Evolutionary conservation across 2,329 filamentous ascomycete species (phyloP), one percentile per base, ranked within the genome.

Genomic region (Allantophomopsis lycopodina): DNA sequence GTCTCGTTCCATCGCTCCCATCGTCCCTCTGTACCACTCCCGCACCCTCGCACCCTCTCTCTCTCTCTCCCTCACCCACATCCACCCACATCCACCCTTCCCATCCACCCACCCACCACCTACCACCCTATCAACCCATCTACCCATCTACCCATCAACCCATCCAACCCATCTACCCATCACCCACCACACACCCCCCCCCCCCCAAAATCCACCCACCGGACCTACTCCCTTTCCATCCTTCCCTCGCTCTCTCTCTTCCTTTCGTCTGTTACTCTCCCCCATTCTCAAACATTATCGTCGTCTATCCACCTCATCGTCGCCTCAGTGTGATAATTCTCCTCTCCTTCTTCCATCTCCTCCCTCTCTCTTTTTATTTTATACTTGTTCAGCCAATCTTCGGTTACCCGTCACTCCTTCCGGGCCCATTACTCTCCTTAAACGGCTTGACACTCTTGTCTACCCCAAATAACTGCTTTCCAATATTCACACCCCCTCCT

Each of bases 321-420:
- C 43, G 42, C 43, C 40, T 41, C 43, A 41, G 42, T 44, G 39
- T 42, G 34, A 38, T 45, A 40, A 50, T 55, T 48, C 49, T 43
- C 46, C 52, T 47, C 51, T 43, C 47, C 48, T 50, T 45, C 36
- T 48, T 39, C 45, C 43, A 39, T 16, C 16, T 15, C 17, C 32
- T 34, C 32, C 18, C 35, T 36, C n/a, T 49, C 48, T 45, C 45
- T 50, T 50, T 45, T 49, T 51, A 49, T 52, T 49, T 48, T 53
- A 54, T 49, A 46, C 42, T 45, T 38, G 40, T 44, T 48, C 44
- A 46, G 46, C 47, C 49, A 53, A n/a, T 49, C 55, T 52, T 57
- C 57, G 60, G 50, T 57, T 49, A 60, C 60, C 64, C 65, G 65
- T 61, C 64, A 67, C 64, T 69, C 65, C 55, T 68, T 69, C 56